A percentile compares a stretch with the other conserved stretches of the same genome.
Evolutionary conservation across 768 basidiomycete species (phyloP).

Genomic region (Inosperma sp.): DNA sequence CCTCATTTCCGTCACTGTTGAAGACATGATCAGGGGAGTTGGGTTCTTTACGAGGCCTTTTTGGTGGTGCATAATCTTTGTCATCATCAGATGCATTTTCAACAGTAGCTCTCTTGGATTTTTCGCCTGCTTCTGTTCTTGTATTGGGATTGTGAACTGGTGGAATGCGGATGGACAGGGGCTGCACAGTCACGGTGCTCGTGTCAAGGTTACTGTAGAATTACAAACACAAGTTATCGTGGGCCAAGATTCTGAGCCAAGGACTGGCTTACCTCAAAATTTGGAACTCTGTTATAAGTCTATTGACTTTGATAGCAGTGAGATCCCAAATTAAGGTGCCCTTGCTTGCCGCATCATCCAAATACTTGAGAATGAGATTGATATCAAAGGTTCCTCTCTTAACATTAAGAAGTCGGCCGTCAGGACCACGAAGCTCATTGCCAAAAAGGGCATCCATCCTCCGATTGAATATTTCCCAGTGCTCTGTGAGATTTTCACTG

Average conservation of each 20-base stretch:
- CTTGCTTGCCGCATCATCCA: not conserved
- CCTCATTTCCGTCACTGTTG: conserved; percentile 10
- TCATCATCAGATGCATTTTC: not conserved
- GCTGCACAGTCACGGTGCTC: not conserved
- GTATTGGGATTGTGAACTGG: too few species aligned
- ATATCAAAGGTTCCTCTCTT: conserved; percentile 2
- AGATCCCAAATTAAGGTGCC: conserved; percentile 3
- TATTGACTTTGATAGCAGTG: conserved; percentile 9
- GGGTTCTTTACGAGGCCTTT: not conserved
- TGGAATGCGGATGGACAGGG: too few species aligned
- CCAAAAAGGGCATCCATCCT: conserved; percentile 12
- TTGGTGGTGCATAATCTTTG: not conserved
- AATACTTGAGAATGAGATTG: conserved; percentile 1
- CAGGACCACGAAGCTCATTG: not conserved
- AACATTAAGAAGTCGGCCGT: conserved; percentile 6
- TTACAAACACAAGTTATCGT: not conserved
- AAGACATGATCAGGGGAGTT: conserved; percentile 1
- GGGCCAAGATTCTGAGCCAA: too few species aligned
- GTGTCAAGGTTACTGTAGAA: not conserved
- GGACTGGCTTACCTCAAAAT: conserved; percentile 3
- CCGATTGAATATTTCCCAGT: conserved; percentile 13
- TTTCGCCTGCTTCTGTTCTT: not conserved
- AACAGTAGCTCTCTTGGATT: not conserved
- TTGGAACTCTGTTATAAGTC: conserved; percentile 8
- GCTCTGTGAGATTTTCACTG: conserved; percentile 1